Percentiles rank a stretch among this genome's conserved stretches.
Evolutionary conservation across 306 rosid species (phyloP).

Genomic region (Rubus parviflorus): DNA sequence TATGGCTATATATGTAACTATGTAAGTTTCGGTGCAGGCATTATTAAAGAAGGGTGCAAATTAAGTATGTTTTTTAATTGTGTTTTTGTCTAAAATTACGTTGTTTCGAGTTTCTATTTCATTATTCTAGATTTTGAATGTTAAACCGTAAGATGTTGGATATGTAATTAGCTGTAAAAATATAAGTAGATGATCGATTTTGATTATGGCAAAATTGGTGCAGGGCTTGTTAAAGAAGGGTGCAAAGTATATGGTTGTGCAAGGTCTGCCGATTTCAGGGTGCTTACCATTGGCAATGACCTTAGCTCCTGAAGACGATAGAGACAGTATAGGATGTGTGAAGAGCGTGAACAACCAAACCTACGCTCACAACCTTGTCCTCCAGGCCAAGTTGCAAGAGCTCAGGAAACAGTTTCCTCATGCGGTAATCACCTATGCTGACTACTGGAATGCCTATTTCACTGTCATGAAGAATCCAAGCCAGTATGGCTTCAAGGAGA

Average conservation of each 20-base stretch:
- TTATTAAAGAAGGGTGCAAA: too few species aligned
- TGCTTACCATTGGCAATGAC: constrained; percentile 73
- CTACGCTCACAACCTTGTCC: constrained; percentile 50
- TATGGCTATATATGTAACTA: too few species aligned
- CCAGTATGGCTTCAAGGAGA: constrained; percentile 59
- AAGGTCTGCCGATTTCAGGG: constrained; percentile 71
- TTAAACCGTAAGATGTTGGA: neutral
- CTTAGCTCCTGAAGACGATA: constrained; percentile 53
- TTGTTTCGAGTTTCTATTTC: too few species aligned
- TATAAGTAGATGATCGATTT: neutral
- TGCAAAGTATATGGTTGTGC: constrained; percentile 80
- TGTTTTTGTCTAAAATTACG: neutral
- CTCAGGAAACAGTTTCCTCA: constrained; percentile 60
- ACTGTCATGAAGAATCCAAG: constrained; percentile 54
- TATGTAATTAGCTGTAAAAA: neutral
- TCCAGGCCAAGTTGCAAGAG: constrained; percentile 48
- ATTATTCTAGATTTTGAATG: too few species aligned
- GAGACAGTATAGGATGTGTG: constrained; percentile 80
- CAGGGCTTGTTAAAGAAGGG: constrained; percentile 76
- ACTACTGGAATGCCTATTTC: constrained; percentile 72
- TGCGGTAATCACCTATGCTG: constrained; percentile 66
- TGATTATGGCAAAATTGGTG: neutral
- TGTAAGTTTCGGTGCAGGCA: too few species aligned
- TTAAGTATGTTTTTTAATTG: too few species aligned
- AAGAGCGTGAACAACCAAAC: constrained; percentile 61